phyloP scores from a whole-genome alignment of 257 asterid genomes.

The Solanum lycopersicoides region DNA sequence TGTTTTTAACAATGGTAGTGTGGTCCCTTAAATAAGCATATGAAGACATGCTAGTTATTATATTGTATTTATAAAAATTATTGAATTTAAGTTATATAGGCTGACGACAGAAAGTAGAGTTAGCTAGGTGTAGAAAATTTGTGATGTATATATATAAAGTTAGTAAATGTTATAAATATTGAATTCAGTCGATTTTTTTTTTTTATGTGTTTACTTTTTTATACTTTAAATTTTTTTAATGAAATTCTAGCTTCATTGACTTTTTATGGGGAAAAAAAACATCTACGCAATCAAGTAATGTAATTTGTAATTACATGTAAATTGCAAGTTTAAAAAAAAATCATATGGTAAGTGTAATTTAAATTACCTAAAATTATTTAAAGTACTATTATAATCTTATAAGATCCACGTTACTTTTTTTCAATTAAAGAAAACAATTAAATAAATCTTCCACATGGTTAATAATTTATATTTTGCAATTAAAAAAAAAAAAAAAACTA shows the following conservation, averaged over 20 bases:
- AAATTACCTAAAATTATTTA: background rate
- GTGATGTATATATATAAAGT: background rate
- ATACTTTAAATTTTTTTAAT: background rate
- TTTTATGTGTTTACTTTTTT: background rate
- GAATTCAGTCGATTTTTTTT: background rate
- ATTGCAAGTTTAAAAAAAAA: background rate
- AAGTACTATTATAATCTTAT: background rate
- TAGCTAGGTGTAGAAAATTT: background rate
- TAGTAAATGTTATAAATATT: background rate
- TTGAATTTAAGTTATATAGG: background rate
- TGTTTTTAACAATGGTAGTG: background rate
- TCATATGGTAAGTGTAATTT: background rate
- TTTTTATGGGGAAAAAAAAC: accelerated
- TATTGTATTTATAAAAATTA: background rate
- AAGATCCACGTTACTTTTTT: background rate
- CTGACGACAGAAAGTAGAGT: accelerated
- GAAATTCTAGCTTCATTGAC: background rate
- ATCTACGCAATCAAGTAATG: background rate
- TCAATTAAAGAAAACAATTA: background rate
- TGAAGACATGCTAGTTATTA: background rate
- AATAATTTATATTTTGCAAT: background rate
- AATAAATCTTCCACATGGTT: background rate
- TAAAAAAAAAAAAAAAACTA: background rate
- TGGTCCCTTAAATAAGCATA: background rate
- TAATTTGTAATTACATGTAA: background rate